These are phyloP conservation scores for Penicillium sp. DNA, from an alignment of 2,329 filamentous ascomycete genomes.

Conservation along the genomic window DNA sequence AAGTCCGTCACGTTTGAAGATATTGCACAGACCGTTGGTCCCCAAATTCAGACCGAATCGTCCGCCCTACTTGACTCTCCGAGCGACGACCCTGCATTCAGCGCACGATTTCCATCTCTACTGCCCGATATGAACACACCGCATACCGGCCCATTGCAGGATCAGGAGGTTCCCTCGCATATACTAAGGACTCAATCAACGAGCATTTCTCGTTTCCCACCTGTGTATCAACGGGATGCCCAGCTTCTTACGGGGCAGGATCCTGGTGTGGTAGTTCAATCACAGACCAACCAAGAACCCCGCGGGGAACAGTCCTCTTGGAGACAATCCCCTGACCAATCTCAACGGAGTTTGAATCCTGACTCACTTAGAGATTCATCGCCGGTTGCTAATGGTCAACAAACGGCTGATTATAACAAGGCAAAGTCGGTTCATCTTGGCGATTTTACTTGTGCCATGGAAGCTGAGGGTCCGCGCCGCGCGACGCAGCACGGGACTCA, in stretches of 20 bases:
- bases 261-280: neutral
- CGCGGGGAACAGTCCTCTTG: neutral
- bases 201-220: constrained; percentile 34
- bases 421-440: neutral
- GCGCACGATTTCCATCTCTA: constrained; percentile 37
- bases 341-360: neutral
- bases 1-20: constrained; percentile 22
- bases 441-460: constrained; percentile 22
- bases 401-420: neutral
- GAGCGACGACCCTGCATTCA: constrained; percentile 31
- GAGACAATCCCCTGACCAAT: neutral
- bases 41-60: neutral
- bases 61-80: constrained; percentile 31
- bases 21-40: neutral
- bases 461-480: constrained; percentile 26
- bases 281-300: neutral
- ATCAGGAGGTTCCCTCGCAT: constrained; percentile 17
- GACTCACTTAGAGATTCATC: neutral
- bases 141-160: neutral
- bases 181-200: constrained; percentile 21
- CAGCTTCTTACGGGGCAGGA: constrained; percentile 28
- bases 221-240: constrained; percentile 39
- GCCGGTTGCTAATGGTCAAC: neutral
- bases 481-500: neutral
- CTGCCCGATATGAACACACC: constrained; percentile 18